Percentiles rank a stretch among this genome's conserved stretches.
These are phyloP conservation scores for Geranium rotundifolium DNA, from an alignment of 345 rosid species.

Conservation along the genomic window DNA sequence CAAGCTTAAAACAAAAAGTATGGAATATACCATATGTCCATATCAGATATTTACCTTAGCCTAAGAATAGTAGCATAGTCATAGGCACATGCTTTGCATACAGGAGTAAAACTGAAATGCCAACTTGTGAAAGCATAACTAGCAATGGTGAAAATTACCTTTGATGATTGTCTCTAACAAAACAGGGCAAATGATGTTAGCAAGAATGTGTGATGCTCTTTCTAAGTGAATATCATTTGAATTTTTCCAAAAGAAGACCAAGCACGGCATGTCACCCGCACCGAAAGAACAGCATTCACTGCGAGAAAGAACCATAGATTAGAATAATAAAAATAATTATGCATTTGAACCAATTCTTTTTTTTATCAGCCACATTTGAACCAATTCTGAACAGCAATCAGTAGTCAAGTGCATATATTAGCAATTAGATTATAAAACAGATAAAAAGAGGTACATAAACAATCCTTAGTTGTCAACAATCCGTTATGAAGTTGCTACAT, in stretches of 20 bases:
- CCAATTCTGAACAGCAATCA: neutral
- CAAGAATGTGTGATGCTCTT: conserved; percentile 33
- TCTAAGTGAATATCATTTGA: conserved; percentile 32
- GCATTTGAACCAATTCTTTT: too few relatives aligned
- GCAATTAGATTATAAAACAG: neutral
- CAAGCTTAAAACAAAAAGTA: too few relatives aligned
- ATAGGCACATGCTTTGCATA: neutral
- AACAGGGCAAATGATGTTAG: conserved; percentile 61
- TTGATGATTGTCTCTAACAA: conserved; percentile 68
- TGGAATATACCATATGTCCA: too few relatives aligned
- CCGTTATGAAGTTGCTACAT: neutral
- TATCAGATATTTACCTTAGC: neutral
- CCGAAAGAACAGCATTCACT: conserved; percentile 63
- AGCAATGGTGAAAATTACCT: conserved; percentile 30
- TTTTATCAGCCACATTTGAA: too few relatives aligned
- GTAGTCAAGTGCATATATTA: neutral
- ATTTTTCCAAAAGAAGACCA: conserved; percentile 52
- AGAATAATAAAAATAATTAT: neutral
- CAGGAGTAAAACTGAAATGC: neutral
- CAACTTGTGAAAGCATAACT: neutral
- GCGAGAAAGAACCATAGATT: conserved; percentile 23
- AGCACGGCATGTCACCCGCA: conserved; percentile 43
- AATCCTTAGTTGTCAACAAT: neutral
- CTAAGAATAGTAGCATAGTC: neutral
- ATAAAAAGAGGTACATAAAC: neutral